A percentile compares a stretch with the other conserved stretches of the same genome.
These are phyloP conservation scores for Biancaea sappan DNA, from an alignment of 306 rosid genomes.

Conservation along the genomic window DNA sequence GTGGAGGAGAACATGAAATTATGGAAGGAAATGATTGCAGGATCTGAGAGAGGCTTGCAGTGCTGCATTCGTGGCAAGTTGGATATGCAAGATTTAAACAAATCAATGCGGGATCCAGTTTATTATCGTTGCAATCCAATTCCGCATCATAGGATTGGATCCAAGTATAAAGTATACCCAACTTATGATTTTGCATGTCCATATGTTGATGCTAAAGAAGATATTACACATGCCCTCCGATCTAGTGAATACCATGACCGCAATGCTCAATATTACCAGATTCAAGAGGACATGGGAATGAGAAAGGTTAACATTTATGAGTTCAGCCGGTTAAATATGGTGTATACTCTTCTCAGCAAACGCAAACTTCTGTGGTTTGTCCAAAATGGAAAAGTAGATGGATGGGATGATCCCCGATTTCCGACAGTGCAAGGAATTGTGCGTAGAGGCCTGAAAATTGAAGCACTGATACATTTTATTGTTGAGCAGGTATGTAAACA, in stretches of 20 bases:
- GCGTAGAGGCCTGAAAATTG: constrained; percentile 86
- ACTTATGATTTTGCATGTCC: constrained; percentile 97
- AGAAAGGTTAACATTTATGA: constrained; percentile 81
- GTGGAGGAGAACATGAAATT: constrained; percentile 68
- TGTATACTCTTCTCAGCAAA: constrained; percentile 94
- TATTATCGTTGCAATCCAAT: constrained; percentile 93
- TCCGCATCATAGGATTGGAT: constrained; percentile 90
- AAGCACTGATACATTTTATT: constrained; percentile 85
- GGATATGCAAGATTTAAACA: constrained; percentile 94
- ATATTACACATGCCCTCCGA: constrained; percentile 91
- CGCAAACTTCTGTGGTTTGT: constrained; percentile 97
- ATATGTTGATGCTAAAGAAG: constrained; percentile 85
- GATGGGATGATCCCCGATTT: constrained; percentile 97
- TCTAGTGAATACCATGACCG: constrained; percentile 98
- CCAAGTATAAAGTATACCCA: constrained; percentile 86
- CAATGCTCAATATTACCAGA: constrained; percentile 78
- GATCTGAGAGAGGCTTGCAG: constrained; percentile 79
- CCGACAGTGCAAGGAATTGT: constrained; percentile 97
- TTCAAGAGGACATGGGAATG: constrained; percentile 85
- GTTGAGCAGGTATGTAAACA: constrained; percentile 74
- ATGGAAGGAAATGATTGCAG: constrained; percentile 91
- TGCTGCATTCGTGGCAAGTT: constrained; percentile 94
- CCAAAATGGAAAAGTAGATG: constrained; percentile 87
- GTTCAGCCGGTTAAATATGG: constrained; percentile 91
- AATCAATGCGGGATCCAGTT: constrained; percentile 93